These are phyloP conservation scores for Phytophthora sansomeana DNA, from an alignment of 352 stramenopile genomes.

Conservation along the genomic window DNA sequence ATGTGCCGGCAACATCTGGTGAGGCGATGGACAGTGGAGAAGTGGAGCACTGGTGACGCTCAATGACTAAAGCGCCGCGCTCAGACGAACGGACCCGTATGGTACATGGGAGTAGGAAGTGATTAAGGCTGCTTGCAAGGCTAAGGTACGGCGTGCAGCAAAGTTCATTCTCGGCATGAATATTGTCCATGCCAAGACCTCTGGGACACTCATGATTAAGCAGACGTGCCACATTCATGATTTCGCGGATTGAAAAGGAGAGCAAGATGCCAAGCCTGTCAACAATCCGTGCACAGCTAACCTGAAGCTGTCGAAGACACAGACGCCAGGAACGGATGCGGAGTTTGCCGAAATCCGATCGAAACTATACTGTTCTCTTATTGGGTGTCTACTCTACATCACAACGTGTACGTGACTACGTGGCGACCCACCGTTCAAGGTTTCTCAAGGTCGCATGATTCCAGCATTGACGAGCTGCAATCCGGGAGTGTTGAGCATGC, in stretches of 20 bases:
- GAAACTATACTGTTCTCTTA: slow-evolving; percentile 15
- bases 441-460: slow-evolving; percentile 5
- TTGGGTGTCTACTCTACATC: slow-evolving; percentile 25
- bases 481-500: slow-evolving; percentile 22
- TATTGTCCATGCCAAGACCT: slow-evolving; percentile 15
- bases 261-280: slow-evolving; percentile 11
- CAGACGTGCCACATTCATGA: slow-evolving; percentile 32
- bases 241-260: slow-evolving; percentile 9
- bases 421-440: slow-evolving; percentile 9
- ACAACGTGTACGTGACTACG: slow-evolving; percentile 10
- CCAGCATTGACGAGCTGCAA: slow-evolving; percentile 7
- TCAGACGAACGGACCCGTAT: background rate
- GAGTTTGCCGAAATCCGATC: slow-evolving; percentile 4
- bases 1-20: slow-evolving; percentile 7
- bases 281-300: slow-evolving; percentile 16
- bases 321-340: slow-evolving; percentile 8
- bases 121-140: slow-evolving; percentile 23
- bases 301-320: slow-evolving; percentile 12
- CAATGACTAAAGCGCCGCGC: background rate
- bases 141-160: slow-evolving; percentile 18
- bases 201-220: slow-evolving; percentile 27
- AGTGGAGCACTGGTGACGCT: background rate
- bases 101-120: slow-evolving; percentile 2
- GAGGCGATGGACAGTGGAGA: slow-evolving; percentile 18
- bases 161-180: slow-evolving; percentile 36